Evolutionary conservation across 805 yeast species (phyloP).

Genomic region (Martiniozyma abietophila): DNA sequence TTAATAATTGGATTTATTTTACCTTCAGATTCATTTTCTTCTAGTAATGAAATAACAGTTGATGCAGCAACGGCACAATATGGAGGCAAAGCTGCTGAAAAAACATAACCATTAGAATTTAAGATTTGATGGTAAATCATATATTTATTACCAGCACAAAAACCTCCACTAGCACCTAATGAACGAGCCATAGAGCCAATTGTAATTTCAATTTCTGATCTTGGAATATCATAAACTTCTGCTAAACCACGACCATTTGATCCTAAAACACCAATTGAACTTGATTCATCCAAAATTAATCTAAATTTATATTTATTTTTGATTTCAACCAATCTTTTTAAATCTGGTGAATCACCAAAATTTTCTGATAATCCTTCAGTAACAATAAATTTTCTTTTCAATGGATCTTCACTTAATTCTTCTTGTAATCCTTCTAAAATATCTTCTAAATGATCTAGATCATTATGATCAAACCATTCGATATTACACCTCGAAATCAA

Average conservation of each 20-base stretch:
- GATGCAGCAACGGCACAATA: conserved; percentile 67
- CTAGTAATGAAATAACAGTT: conserved; percentile 37
- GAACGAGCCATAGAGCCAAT: conserved; percentile 79
- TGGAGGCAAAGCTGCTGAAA: conserved; percentile 92
- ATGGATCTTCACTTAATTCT: conserved; percentile 56
- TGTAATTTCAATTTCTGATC: conserved; percentile 73
- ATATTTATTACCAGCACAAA: conserved; percentile 75
- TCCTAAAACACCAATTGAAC: conserved; percentile 83
- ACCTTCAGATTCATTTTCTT: conserved; percentile 26
- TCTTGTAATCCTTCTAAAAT: conserved; percentile 54
- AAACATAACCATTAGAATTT: conserved; percentile 82
- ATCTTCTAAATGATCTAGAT: conserved; percentile 69
- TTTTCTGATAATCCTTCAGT: conserved; percentile 65
- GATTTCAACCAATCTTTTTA: conserved; percentile 59
- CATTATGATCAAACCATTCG: conserved; percentile 80
- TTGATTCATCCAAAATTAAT: conserved; percentile 77
- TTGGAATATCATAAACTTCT: conserved; percentile 61
- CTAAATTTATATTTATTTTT: conserved; percentile 80
- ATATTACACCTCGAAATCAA: conserved; percentile 79
- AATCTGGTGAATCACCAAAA: conserved; percentile 34
- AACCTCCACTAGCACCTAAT: conserved; percentile 85
- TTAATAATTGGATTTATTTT: conserved; percentile 25
- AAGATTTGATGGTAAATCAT: conserved; percentile 92
- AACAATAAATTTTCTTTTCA: conserved; percentile 83
- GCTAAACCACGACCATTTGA: conserved; percentile 75